These are phyloP conservation scores for Sporormia fimetaria DNA, from an alignment of 495 filamentous ascomycete species.

Conservation along the genomic window DNA sequence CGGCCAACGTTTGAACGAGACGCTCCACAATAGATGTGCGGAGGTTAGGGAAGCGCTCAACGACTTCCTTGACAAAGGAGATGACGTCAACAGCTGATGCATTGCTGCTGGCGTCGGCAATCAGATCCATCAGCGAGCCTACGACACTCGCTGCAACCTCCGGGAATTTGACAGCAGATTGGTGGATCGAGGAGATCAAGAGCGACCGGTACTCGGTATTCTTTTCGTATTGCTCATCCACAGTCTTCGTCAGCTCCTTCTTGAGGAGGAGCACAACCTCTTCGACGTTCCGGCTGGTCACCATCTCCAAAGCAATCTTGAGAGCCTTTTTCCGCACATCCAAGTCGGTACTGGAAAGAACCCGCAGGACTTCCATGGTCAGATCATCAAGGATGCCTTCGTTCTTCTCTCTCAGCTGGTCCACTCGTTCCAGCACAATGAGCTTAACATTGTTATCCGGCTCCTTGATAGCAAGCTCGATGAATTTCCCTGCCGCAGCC, in stretches of 20 bases:
- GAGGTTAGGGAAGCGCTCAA: conserved; percentile 92
- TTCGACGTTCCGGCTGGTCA: conserved; percentile 97
- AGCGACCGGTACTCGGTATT: conserved; percentile 95
- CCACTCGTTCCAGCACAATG: conserved; percentile 90
- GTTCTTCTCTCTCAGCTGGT: conserved; percentile 82
- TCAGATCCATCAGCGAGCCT: conserved; percentile 97
- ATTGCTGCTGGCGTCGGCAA: conserved; percentile 97
- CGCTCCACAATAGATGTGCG: conserved; percentile 76
- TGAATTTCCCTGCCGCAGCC: conserved; percentile 89
- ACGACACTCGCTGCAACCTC: conserved; percentile 96
- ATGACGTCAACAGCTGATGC: conserved; percentile 96
- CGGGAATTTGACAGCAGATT: conserved; percentile 96
- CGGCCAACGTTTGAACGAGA: conserved; percentile 79
- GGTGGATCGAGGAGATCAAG: conserved; percentile 93
- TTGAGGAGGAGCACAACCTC: conserved; percentile 93
- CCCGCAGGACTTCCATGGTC: conserved; percentile 95
- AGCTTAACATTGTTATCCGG: conserved; percentile 99
- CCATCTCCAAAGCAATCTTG: conserved; percentile 88
- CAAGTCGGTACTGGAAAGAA: conserved; percentile 92
- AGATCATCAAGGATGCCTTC: conserved; percentile 89
- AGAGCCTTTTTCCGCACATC: conserved; percentile 92
- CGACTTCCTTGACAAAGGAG: conserved; percentile 96
- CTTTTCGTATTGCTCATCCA: conserved; percentile 97
- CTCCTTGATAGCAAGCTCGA: conserved; percentile 92
- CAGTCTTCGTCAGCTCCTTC: conserved; percentile 93